Evolutionary conservation across 176 grass and related monocot genomes (phyloP), one percentile per base, ranked within the genome.

Genomic region (Metroxylon sagu): DNA sequence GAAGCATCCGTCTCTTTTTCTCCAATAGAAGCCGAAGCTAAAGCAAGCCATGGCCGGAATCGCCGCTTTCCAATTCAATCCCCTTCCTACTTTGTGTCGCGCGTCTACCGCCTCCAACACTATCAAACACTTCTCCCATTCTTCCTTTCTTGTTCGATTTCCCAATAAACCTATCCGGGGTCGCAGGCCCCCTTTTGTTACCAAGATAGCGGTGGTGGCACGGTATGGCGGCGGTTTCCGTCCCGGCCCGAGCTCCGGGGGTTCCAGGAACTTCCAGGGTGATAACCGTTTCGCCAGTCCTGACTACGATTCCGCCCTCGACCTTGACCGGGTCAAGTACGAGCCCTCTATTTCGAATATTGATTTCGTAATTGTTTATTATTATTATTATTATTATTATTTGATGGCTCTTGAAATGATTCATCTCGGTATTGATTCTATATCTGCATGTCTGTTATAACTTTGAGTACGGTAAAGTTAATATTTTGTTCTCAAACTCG

Each of bases 291-390:
- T 49, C 26, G 48, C 82, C 19, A 78, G 91, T 23, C 60, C 49
- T 2, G 87, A 82, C 43, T 77, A 80, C 52, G 92, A 97, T 68
- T 72, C 87, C 4, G 57, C 87, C 53, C 84, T 97, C 58, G 87
- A 97, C 72, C 85, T 97, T 52, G 87, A 88, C 1, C 82, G 56
- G 43, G 64, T 97, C 59, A 48, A 85, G 92, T 97, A 86, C 16
- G 74, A 14, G 35, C 8, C 2, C 25, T 52, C 15, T 53, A 25
- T 18, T 53, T 29, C 18, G 5, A 29, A 16, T 53, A 3, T 2
- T 43, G 35, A 43, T 43, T 43, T 16, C 5, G 5, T 14, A 5
- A 53, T 66, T 53, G 6, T 4, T 31, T 39, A 23, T 18, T 31
- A 23, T 23, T 23, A 23, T 23, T 23, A 23, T 23, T 23, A 23